Conservation (phyloP, 2,329 filamentous ascomycete species). For the Beauveria sp. region DNA sequence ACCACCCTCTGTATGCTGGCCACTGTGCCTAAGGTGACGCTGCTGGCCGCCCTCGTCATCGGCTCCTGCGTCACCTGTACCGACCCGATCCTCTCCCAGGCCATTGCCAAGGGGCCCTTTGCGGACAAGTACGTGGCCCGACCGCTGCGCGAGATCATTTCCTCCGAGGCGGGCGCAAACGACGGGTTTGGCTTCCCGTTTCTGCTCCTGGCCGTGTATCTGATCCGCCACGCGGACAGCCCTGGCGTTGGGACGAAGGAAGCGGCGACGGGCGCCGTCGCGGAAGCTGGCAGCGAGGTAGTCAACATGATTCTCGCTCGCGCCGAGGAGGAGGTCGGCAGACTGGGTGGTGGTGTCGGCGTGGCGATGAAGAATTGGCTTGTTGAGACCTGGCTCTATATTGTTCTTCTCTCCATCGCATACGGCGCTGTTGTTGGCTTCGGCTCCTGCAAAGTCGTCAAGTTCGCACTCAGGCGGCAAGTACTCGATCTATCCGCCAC, state of each 20-base stretch:
- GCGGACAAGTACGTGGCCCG: conserved; percentile 54
- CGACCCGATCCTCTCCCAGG: conserved; percentile 55
- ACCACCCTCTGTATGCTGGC: conserved; percentile 49
- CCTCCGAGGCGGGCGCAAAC: conserved; percentile 50
- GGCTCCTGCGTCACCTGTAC: conserved; percentile 55
- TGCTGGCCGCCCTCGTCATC: conserved; percentile 48
- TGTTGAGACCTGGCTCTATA: conserved; percentile 53
- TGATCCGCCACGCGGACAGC: conserved; percentile 45
- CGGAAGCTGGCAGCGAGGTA: neutral
- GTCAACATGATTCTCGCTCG: conserved; percentile 16
- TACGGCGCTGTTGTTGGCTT: conserved; percentile 47
- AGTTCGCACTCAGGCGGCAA: conserved; percentile 29
- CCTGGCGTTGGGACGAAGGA: conserved; percentile 16
- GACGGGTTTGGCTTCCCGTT: conserved; percentile 58
- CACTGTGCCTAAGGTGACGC: conserved; percentile 45
- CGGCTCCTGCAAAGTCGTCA: conserved; percentile 38
- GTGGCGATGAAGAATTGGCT: conserved; percentile 49
- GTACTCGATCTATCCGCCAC: neutral
- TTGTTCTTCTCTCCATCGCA: conserved; percentile 43
- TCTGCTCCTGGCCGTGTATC: conserved; percentile 50
- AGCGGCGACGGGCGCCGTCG: neutral
- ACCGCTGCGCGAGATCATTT: conserved; percentile 52
- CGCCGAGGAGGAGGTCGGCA: conserved; percentile 32
- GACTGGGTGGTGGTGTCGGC: conserved; percentile 44
- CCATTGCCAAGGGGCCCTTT: conserved; percentile 49